Evolutionary conservation across 2,329 filamentous ascomycete genomes (phyloP), one percentile per base, ranked within the genome.

Genomic region (Apiospora aurea): DNA sequence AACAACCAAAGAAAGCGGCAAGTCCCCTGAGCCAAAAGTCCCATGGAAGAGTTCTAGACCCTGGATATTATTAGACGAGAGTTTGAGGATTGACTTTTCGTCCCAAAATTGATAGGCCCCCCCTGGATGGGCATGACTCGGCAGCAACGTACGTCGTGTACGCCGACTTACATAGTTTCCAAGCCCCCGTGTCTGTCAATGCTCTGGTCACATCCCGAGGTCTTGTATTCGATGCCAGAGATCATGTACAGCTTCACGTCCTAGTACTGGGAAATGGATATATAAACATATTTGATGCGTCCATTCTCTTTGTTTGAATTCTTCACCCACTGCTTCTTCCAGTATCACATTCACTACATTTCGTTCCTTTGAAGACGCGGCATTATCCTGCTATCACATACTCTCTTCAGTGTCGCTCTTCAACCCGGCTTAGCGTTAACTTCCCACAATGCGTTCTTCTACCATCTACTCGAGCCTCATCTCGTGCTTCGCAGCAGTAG

Each of bases 161-260:
- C 34, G 8, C 57, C 57, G 57, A 64, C 57, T 41, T 64, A 64
- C 57, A 24, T 64, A 41, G 34, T 64, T 64, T 64, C 57, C 18
- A 64, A 64, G 57, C 34, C 57, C 57, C 57, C 57, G 0, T 64
- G 29, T 29, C 18, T 10, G 11, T 64, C 34, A 64, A 64, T 64
- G 57, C 57, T 41, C 34, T 34, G 7, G 0, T 6, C 8, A 11
- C 8, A 10, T 21, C 7, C 16, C 29, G 29, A 34, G 34, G 3
- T n/a, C 34, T 64, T n/a, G 34, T n/a, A 10, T 21, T 13, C 6
- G 3, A 10, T 64, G 5, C 8, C 6, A 18, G 14, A 13, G 21
- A 13, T 29, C 57, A 24, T 41, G 57, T n/a, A n/a, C 4, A 41
- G 21, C 10, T 8, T 64, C 57, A 24, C 4, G 4, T 4, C 3